Evolutionary conservation across 116 monocot species (phyloP).

Genomic region (Papilionanthe hybrid): DNA sequence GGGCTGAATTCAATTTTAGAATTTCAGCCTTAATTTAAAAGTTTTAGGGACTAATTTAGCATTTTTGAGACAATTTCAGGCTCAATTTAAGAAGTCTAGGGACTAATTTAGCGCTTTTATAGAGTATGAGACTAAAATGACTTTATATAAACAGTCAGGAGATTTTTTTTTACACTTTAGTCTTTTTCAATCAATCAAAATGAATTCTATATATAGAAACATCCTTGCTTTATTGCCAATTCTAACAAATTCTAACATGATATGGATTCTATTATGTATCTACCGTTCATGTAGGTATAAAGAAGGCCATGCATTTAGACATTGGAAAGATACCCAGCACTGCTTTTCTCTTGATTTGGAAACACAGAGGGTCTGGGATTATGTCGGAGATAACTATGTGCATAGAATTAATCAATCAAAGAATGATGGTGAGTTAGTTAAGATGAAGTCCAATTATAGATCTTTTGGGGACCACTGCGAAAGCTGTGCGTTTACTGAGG

Average conservation of each 20-base stretch:
- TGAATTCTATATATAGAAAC: not conserved
- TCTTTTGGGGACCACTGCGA: conserved; percentile 33
- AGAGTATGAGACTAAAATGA: too few relatives aligned
- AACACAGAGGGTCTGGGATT: conserved; percentile 88
- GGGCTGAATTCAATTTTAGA: too few relatives aligned
- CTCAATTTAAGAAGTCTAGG: too few relatives aligned
- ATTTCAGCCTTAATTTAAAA: too few relatives aligned
- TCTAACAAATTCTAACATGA: not conserved
- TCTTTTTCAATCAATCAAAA: not conserved
- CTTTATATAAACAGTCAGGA: too few relatives aligned
- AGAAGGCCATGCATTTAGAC: conserved; percentile 88
- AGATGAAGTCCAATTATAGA: conserved; percentile 34
- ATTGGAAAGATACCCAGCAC: conserved; percentile 90
- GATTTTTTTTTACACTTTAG: too few relatives aligned
- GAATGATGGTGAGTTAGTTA: conserved; percentile 51
- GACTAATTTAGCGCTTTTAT: too few relatives aligned
- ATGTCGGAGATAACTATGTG: conserved; percentile 92
- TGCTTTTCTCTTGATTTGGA: conserved; percentile 88
- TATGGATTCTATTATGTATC: not conserved
- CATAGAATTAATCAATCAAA: conserved; percentile 90
- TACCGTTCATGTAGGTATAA: conserved; percentile 50
- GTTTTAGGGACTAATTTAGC: too few relatives aligned
- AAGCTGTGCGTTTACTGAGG: conserved; percentile 48
- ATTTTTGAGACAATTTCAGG: too few relatives aligned
- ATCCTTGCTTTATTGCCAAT: conserved; percentile 1